A percentile compares a stretch with the other conserved stretches of the same genome.
These are phyloP conservation scores for rapeseed (Brassica napus) DNA, from an alignment of 345 rosid species.

Conservation along the genomic window Da-Ae NC_063437.1:3085501-3086000, in stretches of 20 bases:
- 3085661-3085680: too few species aligned
- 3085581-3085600: too few species aligned
- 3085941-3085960: constrained; percentile 80
- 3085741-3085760: constrained; percentile 9
- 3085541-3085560: too few species aligned
- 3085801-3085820: constrained; percentile 43
- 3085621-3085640: too few species aligned
- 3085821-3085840: constrained; percentile 71
- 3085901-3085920: constrained; percentile 13
- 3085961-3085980: constrained; percentile 75
- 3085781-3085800: constrained; percentile 30
- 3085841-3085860: constrained; percentile 82
- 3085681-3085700: too few species aligned
- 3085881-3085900: constrained; percentile 58
- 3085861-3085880: constrained; percentile 76
- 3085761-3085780: constrained; percentile 36
- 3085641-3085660: too few species aligned
- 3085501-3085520: too few species aligned
- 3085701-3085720: too few species aligned
- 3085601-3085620: too few species aligned
- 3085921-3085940: constrained; percentile 35
- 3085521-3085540: too few species aligned
- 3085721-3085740: too few species aligned
- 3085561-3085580: too few species aligned
- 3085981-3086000: constrained; percentile 88